phyloP scores from a whole-genome alignment of 2,329 filamentous ascomycete species.

The Arthrobotrys pseudoclavata region DNA sequence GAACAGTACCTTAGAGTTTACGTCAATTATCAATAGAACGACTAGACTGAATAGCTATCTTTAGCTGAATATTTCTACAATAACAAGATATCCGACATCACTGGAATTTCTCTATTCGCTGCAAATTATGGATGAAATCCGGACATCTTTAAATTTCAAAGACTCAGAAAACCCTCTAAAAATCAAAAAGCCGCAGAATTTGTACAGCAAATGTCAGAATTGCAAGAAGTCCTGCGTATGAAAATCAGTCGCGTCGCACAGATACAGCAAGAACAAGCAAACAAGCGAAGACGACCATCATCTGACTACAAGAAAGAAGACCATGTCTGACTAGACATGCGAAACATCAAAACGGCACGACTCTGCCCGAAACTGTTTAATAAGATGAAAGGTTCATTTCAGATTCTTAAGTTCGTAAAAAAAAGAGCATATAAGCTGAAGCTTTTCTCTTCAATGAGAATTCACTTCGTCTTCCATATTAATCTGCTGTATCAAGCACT shows the following conservation, averaged over 20 bases:
- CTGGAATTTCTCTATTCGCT: neutral
- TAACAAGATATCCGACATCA: neutral
- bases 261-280: neutral
- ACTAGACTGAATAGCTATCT: neutral
- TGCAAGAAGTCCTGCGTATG: neutral
- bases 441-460: too few species aligned
- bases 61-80: neutral
- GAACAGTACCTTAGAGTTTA: slow-evolving; percentile 5
- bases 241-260: neutral
- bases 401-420: too few species aligned
- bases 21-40: neutral
- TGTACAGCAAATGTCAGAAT: neutral
- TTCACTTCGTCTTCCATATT: neutral
- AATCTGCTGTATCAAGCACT: neutral
- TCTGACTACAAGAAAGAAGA: neutral
- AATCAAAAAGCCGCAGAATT: too few species aligned
- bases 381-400: slow-evolving; percentile 5
- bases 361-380: neutral
- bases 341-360: neutral
- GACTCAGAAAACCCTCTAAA: too few species aligned
- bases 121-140: too few species aligned
- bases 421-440: too few species aligned
- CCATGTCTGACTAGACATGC: neutral
- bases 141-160: too few species aligned
- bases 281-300: neutral